These are phyloP conservation scores for Narthecium ossifragum DNA, from an alignment of 106 monocot species.

Conservation along the genomic window DNA sequence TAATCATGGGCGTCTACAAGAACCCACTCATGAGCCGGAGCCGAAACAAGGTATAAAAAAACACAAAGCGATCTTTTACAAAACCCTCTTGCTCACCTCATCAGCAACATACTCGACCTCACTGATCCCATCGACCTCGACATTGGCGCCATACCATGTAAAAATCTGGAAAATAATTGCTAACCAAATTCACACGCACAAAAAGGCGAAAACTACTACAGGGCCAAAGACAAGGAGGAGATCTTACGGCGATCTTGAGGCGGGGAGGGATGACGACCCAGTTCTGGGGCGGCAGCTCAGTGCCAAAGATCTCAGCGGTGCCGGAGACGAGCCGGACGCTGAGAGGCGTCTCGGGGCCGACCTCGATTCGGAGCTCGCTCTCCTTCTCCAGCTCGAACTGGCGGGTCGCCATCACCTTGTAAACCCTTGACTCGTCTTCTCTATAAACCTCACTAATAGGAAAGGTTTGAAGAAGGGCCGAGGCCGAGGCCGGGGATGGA, in stretches of 20 bases:
- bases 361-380: conserved; percentile 88
- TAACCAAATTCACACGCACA: background rate
- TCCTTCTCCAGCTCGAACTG: conserved; percentile 71
- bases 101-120: conserved; percentile 91
- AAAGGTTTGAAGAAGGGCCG: too few species aligned
- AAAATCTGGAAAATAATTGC: conserved; percentile 55
- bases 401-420: too few species aligned
- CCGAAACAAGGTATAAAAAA: conserved; percentile 2
- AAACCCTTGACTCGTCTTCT: too few species aligned
- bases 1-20: conserved; percentile 88
- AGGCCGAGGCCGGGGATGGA: too few species aligned
- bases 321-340: conserved; percentile 70
- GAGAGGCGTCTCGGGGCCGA: conserved; percentile 36
- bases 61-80: background rate
- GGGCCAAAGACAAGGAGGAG: background rate
- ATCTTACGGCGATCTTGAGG: conserved; percentile 61
- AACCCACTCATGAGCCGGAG: background rate
- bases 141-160: conserved; percentile 83
- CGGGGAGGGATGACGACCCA: conserved; percentile 76
- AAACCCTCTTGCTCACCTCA: conserved; percentile 41
- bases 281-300: conserved; percentile 77
- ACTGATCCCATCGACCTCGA: conserved; percentile 79
- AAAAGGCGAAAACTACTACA: background rate
- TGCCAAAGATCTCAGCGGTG: conserved; percentile 91
- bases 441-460: too few species aligned